phyloP scores from a whole-genome alignment of 1,284 basidiomycete genomes.

The Schizophyllum commune region DNA sequence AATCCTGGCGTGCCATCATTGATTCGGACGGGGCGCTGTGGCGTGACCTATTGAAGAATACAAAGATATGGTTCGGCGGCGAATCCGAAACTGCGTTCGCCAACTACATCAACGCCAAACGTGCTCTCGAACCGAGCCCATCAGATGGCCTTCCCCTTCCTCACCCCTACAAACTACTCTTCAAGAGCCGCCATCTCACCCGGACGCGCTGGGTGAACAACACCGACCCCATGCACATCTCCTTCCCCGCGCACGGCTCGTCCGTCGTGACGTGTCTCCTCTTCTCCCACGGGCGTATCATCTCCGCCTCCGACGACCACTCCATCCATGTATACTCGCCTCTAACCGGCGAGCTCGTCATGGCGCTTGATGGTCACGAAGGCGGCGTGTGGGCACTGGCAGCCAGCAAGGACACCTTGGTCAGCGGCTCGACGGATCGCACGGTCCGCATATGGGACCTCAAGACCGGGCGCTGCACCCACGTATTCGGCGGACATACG shows the following conservation, averaged over 20 bases:
- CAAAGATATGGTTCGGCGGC: constrained; percentile 80
- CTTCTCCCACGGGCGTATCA: constrained; percentile 89
- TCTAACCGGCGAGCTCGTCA: constrained; percentile 65
- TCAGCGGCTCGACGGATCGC: constrained; percentile 90
- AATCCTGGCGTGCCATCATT: constrained; percentile 74
- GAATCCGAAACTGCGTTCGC: constrained; percentile 67
- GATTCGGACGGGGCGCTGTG: constrained; percentile 81
- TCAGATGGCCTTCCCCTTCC: constrained; percentile 44
- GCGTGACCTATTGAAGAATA: constrained; percentile 71
- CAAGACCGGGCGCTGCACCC: constrained; percentile 70
- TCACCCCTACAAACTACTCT: constrained; percentile 81
- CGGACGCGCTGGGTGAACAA: constrained; percentile 71
- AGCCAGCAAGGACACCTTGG: constrained; percentile 77
- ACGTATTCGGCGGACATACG: constrained; percentile 90
- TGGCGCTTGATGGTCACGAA: constrained; percentile 80
- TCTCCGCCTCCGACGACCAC: constrained; percentile 91
- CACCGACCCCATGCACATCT: constrained; percentile 65
- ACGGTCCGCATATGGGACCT: constrained; percentile 94
- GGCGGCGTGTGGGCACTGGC: constrained; percentile 95
- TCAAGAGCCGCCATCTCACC: constrained; percentile 78
- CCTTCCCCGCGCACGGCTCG: constrained; percentile 81
- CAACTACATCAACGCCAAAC: constrained; percentile 43
- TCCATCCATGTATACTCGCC: constrained; percentile 91
- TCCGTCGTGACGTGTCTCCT: constrained; percentile 92
- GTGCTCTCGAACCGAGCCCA: constrained; percentile 20